Evolutionary conservation across 768 basidiomycete species (phyloP), one percentile per base, ranked within the genome.

Genomic region (Pleurotus djamor): DNA sequence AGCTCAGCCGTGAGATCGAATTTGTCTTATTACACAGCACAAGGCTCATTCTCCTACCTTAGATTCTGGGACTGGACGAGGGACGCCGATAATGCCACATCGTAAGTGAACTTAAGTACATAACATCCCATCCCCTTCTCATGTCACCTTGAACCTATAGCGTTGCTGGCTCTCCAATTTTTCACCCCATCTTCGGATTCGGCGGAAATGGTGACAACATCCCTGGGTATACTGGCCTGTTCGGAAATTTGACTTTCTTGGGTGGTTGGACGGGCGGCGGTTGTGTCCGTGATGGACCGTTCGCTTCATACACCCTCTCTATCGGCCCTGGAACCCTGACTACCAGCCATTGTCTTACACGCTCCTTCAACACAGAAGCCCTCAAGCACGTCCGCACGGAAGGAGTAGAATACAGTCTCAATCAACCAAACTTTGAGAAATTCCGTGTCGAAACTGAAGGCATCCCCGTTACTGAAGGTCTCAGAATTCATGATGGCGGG

Each of bases 41-140:
- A 8, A n/a, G n/a, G 35, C 34, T 16, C 51, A 6, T 52, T 16
- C 33, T 9, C 2, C 9, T 13, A n/a, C 2, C 43, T 4, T 35
- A 78, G 76, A 5, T 78, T 75, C 45, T 79, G 76, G 76, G 70
- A 78, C 51, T 77, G 76, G 76, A 73, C 72, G 3, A 65, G 62
- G 34, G 77, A 78, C 56, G 66, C 69, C 1, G 72, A 74, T 50
- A 62, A 50, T 28, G 62, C 56, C 9, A 34, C 58, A 14, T 60
- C 61, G 71, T 72, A 59, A 55, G 66, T 63, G 45, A 50, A 36
- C 37, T 41, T 41, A 57, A 17, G 3, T 21, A n/a, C n/a, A n/a
- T n/a, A 28, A 35, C 28, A 6, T 34, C 34, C 59, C 36, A 3
- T 28, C 21, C 14, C 32, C 33, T 36, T 34, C 8, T 54, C 45